A percentile compares a stretch with the other conserved stretches of the same genome.
These are phyloP conservation scores for Pichia manshurica DNA, from an alignment of 805 yeast species.

Conservation along the genomic window DNA sequence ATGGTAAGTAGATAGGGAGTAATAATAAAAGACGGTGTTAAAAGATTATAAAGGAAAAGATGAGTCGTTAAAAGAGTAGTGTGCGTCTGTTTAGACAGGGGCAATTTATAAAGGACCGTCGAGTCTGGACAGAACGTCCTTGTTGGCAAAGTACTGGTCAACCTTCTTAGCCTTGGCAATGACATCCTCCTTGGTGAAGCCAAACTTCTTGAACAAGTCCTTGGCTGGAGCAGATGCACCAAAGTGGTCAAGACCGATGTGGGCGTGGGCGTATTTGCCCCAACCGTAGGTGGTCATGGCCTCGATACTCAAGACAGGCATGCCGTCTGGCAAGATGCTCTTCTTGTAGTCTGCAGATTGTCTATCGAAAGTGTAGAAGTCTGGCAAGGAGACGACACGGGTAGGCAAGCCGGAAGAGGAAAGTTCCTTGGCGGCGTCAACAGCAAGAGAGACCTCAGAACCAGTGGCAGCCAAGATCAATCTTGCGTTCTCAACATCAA, in stretches of 20 bases:
- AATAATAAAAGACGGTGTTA: no score
- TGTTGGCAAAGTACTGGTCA: constrained; percentile 77
- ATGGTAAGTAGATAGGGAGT: no score
- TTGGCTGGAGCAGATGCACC: constrained; percentile 93
- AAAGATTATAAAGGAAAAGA: no score
- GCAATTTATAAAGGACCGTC: constrained; percentile 69
- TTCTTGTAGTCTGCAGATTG: constrained; percentile 78
- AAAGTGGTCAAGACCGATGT: constrained; percentile 90
- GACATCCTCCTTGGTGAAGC: constrained; percentile 89
- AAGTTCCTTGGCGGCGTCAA: constrained; percentile 76
- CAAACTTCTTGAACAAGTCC: constrained; percentile 78
- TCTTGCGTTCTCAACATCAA: constrained; percentile 55
- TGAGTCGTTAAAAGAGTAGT: no score
- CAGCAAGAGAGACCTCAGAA: constrained; percentile 82
- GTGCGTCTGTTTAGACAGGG: background rate
- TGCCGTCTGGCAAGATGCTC: constrained; percentile 89
- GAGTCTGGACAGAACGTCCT: constrained; percentile 66
- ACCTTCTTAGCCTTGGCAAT: constrained; percentile 80
- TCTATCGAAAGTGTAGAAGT: constrained; percentile 80
- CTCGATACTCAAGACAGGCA: constrained; percentile 90
- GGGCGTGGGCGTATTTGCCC: constrained; percentile 94
- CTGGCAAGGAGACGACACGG: constrained; percentile 88
- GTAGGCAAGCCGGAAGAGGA: constrained; percentile 62
- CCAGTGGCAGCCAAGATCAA: constrained; percentile 86
- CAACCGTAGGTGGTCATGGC: constrained; percentile 89